Conservation (phyloP, 83 land plant genomes). For the Picea engelmannii region DNA sequence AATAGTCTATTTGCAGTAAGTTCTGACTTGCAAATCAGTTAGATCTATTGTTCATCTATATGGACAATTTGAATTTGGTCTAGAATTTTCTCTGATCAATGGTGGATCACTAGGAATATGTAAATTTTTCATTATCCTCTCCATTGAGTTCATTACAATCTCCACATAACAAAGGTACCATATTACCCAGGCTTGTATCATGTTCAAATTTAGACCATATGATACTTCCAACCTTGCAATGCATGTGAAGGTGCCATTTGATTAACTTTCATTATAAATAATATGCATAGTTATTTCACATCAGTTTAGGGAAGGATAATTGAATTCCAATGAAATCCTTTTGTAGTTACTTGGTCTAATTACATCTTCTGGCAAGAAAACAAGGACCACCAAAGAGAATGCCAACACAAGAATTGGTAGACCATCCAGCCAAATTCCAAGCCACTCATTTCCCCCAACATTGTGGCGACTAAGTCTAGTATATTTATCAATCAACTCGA, state of each 20-base stretch:
- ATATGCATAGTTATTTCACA: too few relatives aligned
- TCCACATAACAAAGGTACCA: constrained; percentile 25
- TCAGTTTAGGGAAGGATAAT: background rate
- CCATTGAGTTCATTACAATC: constrained; percentile 74
- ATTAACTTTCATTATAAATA: too few relatives aligned
- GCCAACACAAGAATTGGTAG: constrained; percentile 60
- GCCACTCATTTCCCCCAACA: constrained; percentile 70
- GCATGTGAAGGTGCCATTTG: constrained; percentile 30
- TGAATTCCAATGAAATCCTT: background rate
- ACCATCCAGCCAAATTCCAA: constrained; percentile 68
- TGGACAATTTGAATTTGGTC: constrained; percentile 14
- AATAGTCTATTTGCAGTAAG: too few relatives aligned
- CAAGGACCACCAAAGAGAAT: constrained; percentile 50
- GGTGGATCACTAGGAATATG: constrained; percentile 78
- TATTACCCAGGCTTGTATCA: background rate
- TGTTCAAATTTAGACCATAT: constrained; percentile 68
- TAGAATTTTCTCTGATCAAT: constrained; percentile 30
- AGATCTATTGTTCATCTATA: too few relatives aligned
- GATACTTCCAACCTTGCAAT: constrained; percentile 81
- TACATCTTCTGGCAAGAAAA: constrained; percentile 18
- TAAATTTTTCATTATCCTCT: constrained; percentile 75
- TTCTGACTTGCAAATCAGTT: too few relatives aligned
- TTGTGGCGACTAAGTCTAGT: constrained; percentile 55
- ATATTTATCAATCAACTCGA: constrained; percentile 46
- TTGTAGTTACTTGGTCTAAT: too few relatives aligned